Percentiles rank a stretch among this genome's conserved stretches.
Evolutionary conservation across 305 asterid genomes (phyloP).

Genomic region (Fraxinus sp.): DNA sequence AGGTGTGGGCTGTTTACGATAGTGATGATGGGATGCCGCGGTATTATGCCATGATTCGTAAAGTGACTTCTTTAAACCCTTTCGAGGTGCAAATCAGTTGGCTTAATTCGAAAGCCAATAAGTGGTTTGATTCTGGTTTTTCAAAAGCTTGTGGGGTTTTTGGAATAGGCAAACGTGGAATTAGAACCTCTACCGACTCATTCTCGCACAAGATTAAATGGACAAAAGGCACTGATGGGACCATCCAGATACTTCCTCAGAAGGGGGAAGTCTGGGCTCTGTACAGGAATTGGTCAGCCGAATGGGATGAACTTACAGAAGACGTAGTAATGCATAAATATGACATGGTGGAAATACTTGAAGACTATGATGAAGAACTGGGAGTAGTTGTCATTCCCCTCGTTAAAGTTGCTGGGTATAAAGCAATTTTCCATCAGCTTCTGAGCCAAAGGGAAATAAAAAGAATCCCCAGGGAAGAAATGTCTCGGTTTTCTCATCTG

Average conservation of each 20-base stretch:
- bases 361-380: slow-evolving; percentile 57
- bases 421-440: slow-evolving; percentile 59
- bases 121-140: slow-evolving; percentile 50
- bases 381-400: slow-evolving; percentile 58
- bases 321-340: slow-evolving; percentile 61
- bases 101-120: slow-evolving; percentile 61
- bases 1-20: slow-evolving; percentile 90
- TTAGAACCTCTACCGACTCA: slow-evolving; percentile 35
- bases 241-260: slow-evolving; percentile 48
- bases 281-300: slow-evolving; percentile 67
- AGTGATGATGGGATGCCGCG: slow-evolving; percentile 94
- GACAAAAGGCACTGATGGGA: slow-evolving; percentile 39
- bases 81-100: slow-evolving; percentile 73
- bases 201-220: slow-evolving; percentile 65
- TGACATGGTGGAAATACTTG: slow-evolving; percentile 73
- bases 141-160: slow-evolving; percentile 59
- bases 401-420: slow-evolving; percentile 65
- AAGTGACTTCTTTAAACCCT: slow-evolving; percentile 74
- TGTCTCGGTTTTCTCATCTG: slow-evolving; percentile 91
- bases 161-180: slow-evolving; percentile 41
- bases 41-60: slow-evolving; percentile 61
- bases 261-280: slow-evolving; percentile 79
- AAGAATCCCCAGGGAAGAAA: slow-evolving; percentile 72
- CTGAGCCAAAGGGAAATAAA: slow-evolving; percentile 47
- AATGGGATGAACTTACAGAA: slow-evolving; percentile 77